A percentile compares a stretch with the other conserved stretches of the same genome.
Conservation (phyloP, 2,329 filamentous ascomycete species). For the Botrytis galanthina region DNA sequence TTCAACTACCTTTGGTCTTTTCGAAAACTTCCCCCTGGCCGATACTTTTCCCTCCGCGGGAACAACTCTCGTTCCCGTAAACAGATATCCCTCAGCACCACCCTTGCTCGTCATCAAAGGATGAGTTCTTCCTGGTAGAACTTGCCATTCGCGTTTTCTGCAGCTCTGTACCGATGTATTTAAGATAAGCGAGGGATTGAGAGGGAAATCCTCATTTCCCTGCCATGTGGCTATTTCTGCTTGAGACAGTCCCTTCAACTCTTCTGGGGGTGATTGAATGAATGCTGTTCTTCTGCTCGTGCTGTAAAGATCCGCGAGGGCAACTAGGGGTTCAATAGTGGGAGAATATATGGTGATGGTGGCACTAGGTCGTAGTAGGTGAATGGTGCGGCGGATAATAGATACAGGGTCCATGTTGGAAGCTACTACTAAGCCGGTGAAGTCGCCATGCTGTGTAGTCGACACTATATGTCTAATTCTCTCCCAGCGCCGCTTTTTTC, state of each 20-base stretch:
- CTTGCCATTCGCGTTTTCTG: constrained; percentile 79
- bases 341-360: constrained; percentile 84
- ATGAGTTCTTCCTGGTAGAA: constrained; percentile 86
- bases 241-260: constrained; percentile 41
- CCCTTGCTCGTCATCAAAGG: constrained; percentile 88
- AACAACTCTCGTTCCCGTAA: constrained; percentile 77
- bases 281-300: constrained; percentile 77
- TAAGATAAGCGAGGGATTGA: constrained; percentile 83
- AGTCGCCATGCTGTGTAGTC: constrained; percentile 69
- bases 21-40: constrained; percentile 70
- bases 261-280: constrained; percentile 52
- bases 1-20: constrained; percentile 26
- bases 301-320: constrained; percentile 80
- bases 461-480: constrained; percentile 71
- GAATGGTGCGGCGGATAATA: constrained; percentile 72
- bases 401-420: constrained; percentile 77
- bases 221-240: constrained; percentile 55
- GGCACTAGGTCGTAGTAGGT: constrained; percentile 78
- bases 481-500: constrained; percentile 82
- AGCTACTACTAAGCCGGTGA: constrained; percentile 80
- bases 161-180: constrained; percentile 79
- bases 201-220: constrained; percentile 72
- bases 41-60: constrained; percentile 78
- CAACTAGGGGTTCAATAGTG: constrained; percentile 73
- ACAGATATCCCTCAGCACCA: constrained; percentile 85